Percentiles rank a stretch among this genome's conserved stretches.
Conservation (phyloP, 192 early-diverging fungal genomes). For the Linnemannia schmuckeri region DNA sequence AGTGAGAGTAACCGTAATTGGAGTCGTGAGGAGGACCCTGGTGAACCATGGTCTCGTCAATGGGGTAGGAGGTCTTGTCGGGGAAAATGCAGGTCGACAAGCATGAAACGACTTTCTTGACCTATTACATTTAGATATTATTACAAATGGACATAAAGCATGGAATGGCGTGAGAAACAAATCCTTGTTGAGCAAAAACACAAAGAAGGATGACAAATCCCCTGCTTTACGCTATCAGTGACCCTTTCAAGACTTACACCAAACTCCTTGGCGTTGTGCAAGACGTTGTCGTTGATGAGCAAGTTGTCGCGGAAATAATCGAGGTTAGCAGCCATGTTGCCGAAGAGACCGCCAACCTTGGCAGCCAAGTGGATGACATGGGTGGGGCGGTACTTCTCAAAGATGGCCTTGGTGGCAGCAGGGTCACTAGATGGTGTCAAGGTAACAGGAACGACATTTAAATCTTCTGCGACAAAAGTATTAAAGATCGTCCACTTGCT, state of each 20-base stretch:
- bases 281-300: constrained; percentile 85
- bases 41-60: constrained; percentile 90
- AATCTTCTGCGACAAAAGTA: not conserved
- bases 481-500: not conserved
- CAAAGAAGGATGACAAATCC: not conserved
- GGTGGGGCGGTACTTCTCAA: constrained; percentile 83
- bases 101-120: constrained; percentile 88
- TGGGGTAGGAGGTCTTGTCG: constrained; percentile 86
- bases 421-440: constrained; percentile 62
- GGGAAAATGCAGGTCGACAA: constrained; percentile 90
- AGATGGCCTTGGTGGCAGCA: constrained; percentile 72
- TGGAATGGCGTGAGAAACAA: not conserved
- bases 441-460: not conserved
- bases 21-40: constrained; percentile 83
- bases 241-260: constrained; percentile 56
- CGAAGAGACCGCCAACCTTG: constrained; percentile 81
- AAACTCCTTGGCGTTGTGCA: constrained; percentile 70
- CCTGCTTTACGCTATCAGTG: not conserved
- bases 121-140: constrained; percentile 48
- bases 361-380: constrained; percentile 86
- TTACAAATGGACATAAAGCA: not conserved
- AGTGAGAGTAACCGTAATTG: constrained; percentile 87
- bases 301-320: constrained; percentile 84
- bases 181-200: not conserved
- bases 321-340: constrained; percentile 84